Base-by-base conservation (phyloP, 1,284 basidiomycete genomes). In the Paramarasmius palmivorus region DNA sequence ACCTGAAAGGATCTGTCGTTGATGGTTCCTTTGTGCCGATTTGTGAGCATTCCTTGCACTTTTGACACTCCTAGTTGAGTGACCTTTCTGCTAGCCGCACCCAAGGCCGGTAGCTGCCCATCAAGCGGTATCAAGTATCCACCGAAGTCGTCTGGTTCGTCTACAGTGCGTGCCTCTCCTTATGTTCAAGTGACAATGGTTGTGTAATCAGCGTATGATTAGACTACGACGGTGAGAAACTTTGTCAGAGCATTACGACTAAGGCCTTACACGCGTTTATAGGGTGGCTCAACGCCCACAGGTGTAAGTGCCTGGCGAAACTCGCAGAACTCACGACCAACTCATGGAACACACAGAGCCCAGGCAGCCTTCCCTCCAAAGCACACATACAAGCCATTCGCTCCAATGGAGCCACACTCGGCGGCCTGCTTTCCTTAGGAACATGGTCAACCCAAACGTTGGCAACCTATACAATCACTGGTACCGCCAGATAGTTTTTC, bases 1-100 rank as follows among this genome's bases (percentile, higher is more conserved):
- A 87, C 60, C 57, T 90, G 53, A 71, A 78, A 61, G 88, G 88
- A 20, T 87, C 85, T 10, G 61, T 83, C 42, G 77, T 89, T 40
- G 85, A 88, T 58, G 88, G 88, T 4, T 62, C 63, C 1, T 88
- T 89, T 59, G 69, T 82, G 34, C 74, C 78, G 2, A 86, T 88
- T 49, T 63, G 86, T 88, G 57, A 49, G 76, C 65, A 47, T 26
- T 4, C 9, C 49, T 36, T 26, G 36, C 17, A 40, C 20, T 44
- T 20, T 10, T 51, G 5, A 17, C 53, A n/a, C 38, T 17, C 29
- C 29, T 19, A 26, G 14, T 22, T 32, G 23, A n/a, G 8, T 47
- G 52, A 50, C 37, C n/a, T 39, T 12, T 40, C 41, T 26, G 41
- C 6, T 53, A 86, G 87, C 79, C 65, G 73, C 83, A 1, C 82